Percentiles rank a stretch among this genome's conserved stretches.
Evolutionary conservation across 495 filamentous ascomycete genomes (phyloP).

Genomic region (Parathielavia hyrcaniae): DNA sequence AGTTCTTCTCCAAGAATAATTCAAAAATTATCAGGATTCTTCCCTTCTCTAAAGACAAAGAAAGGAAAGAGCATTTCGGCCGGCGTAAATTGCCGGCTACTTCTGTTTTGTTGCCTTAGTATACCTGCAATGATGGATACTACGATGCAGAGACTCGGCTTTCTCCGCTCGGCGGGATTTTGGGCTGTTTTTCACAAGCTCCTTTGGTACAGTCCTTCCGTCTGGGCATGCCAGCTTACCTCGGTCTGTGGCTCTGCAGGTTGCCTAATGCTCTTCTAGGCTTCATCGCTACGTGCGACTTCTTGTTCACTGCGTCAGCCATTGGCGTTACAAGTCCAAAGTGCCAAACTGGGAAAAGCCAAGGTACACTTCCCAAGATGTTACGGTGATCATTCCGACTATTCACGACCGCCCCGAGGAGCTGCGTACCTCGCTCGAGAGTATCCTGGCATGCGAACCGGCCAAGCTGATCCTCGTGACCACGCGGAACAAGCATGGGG

Average conservation of each 20-base stretch:
- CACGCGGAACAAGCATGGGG: conserved; percentile 46
- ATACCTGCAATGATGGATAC: conserved; percentile 34
- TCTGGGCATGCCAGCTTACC: background rate
- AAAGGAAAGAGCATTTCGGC: background rate
- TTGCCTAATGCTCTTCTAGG: conserved; percentile 30
- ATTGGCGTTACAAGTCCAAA: conserved; percentile 45
- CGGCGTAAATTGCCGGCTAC: background rate
- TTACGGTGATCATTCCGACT: conserved; percentile 54
- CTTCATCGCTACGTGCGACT: conserved; percentile 50
- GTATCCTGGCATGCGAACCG: conserved; percentile 49
- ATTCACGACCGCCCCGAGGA: conserved; percentile 51
- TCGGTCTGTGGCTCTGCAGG: background rate
- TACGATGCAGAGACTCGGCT: conserved; percentile 33
- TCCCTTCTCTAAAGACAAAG: too few relatives aligned
- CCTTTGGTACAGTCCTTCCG: conserved; percentile 37
- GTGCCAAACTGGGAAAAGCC: conserved; percentile 41
- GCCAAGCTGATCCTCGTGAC: conserved; percentile 51
- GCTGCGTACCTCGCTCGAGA: conserved; percentile 46
- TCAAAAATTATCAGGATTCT: too few relatives aligned
- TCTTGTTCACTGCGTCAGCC: conserved; percentile 47
- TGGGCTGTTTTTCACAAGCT: conserved; percentile 36
- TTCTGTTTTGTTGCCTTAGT: conserved; percentile 19
- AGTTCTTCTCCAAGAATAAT: too few relatives aligned
- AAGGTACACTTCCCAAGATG: conserved; percentile 42
- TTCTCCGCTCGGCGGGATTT: conserved; percentile 35